Conservation (phyloP, 2,329 filamentous ascomycete genomes). For the Bimuria novae-zelandiae region DNA sequence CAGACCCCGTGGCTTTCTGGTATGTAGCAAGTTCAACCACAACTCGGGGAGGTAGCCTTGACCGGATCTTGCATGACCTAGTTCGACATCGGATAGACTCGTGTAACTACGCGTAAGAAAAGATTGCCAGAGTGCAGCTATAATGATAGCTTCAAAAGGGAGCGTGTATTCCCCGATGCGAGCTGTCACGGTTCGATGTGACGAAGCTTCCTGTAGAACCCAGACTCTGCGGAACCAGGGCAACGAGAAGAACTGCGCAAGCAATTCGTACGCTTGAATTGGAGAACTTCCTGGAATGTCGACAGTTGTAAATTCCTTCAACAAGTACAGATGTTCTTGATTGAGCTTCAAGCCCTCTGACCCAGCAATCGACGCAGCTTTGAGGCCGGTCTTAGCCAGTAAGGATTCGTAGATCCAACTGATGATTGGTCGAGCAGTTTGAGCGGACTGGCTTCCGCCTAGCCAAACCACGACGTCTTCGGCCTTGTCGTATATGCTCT, state of each 20-base stretch:
- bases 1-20: conserved; percentile 8
- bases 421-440: background rate
- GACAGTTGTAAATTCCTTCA: background rate
- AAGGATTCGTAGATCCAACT: conserved; percentile 1
- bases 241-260: conserved; percentile 12
- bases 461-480: conserved; percentile 34
- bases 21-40: conserved; percentile 13
- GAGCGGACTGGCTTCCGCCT: conserved; percentile 10
- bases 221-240: conserved; percentile 20
- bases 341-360: background rate
- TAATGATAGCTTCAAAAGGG: conserved; percentile 11
- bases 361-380: background rate
- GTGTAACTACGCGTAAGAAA: conserved; percentile 11
- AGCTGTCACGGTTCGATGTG: conserved; percentile 8
- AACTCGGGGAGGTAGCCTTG: conserved; percentile 13
- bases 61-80: background rate
- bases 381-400: background rate
- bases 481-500: conserved; percentile 31
- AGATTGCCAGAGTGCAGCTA: conserved; percentile 16
- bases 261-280: conserved; percentile 1
- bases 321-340: background rate
- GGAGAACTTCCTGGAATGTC: background rate
- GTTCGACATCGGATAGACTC: background rate
- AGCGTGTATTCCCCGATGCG: conserved; percentile 7
- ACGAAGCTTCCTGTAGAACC: conserved; percentile 18